A percentile compares a stretch with the other conserved stretches of the same genome.
These are phyloP conservation scores for Austroboletus festivus DNA, from an alignment of 768 basidiomycete genomes.

Conservation along the genomic window DNA sequence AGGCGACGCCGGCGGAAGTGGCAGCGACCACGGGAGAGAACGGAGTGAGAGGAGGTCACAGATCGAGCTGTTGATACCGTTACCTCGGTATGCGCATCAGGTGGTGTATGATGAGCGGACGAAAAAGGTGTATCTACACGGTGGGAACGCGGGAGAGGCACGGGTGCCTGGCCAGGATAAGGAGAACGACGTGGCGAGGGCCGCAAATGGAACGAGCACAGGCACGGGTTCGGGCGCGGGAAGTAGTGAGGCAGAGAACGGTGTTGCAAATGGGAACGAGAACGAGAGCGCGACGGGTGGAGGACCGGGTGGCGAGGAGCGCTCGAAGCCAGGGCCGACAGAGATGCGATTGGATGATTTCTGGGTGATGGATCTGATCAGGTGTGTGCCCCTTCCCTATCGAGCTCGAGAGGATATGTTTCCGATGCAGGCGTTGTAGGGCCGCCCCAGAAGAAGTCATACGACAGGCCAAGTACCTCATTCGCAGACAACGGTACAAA, in stretches of 20 bases:
- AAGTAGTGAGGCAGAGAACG: neutral
- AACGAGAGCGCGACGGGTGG: constrained; percentile 16
- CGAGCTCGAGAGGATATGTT: too few relatives aligned
- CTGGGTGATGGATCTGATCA: constrained; percentile 67
- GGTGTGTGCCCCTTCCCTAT: constrained; percentile 43
- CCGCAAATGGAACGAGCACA: neutral
- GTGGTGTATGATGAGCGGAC: constrained; percentile 65
- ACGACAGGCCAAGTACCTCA: constrained; percentile 56
- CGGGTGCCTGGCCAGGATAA: constrained; percentile 21
- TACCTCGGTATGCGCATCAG: constrained; percentile 74
- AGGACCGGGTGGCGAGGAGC: constrained; percentile 4
- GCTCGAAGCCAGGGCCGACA: constrained; percentile 9
- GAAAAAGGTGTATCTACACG: constrained; percentile 64
- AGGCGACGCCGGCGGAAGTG: neutral
- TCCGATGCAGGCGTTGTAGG: constrained; percentile 34
- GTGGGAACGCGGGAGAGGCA: constrained; percentile 63
- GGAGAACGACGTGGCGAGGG: constrained; percentile 14
- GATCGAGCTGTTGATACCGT: constrained; percentile 40
- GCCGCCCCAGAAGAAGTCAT: constrained; percentile 61
- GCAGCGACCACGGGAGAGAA: neutral
- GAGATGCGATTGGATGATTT: constrained; percentile 69
- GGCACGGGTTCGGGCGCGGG: neutral
- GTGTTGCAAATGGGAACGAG: neutral
- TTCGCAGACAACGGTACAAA: constrained; percentile 71
- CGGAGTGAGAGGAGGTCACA: constrained; percentile 24